A percentile compares a stretch with the other conserved stretches of the same genome.
Conservation (phyloP, 345 rosid species). For the Mangifera indica region DNA sequence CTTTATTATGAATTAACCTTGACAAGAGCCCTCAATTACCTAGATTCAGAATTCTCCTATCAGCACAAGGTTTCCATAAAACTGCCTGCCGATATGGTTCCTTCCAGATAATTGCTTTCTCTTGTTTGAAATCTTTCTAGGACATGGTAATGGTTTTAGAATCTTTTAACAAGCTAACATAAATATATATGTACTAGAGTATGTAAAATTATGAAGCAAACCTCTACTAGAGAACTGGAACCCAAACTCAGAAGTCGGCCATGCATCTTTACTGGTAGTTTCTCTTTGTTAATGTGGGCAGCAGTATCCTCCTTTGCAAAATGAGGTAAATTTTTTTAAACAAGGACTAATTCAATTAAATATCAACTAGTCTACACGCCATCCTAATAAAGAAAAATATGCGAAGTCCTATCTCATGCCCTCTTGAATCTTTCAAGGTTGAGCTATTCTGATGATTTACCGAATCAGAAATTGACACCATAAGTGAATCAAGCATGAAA, state of each 20-base stretch:
- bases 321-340: slow-evolving; percentile 1
- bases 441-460: slow-evolving; percentile 40
- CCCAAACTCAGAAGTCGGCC: slow-evolving; percentile 66
- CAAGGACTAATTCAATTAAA: not conserved
- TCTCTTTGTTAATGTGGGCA: slow-evolving; percentile 27
- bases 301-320: slow-evolving; percentile 35
- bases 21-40: slow-evolving; percentile 29
- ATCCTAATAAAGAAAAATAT: not conserved
- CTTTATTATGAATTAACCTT: not conserved
- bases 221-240: slow-evolving; percentile 67
- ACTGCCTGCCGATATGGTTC: slow-evolving; percentile 55
- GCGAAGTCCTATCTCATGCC: slow-evolving; percentile 46
- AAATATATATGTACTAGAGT: not conserved
- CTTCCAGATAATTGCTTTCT: slow-evolving; percentile 45
- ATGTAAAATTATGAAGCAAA: slow-evolving; percentile 30
- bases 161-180: not conserved
- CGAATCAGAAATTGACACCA: slow-evolving; percentile 61
- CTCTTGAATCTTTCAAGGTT: slow-evolving; percentile 27
- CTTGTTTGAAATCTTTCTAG: slow-evolving; percentile 56
- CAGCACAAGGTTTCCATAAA: slow-evolving; percentile 82
- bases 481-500: slow-evolving; percentile 61
- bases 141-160: slow-evolving; percentile 23
- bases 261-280: slow-evolving; percentile 62
- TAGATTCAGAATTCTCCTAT: slow-evolving; percentile 30
- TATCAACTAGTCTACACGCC: too few species aligned